These are phyloP conservation scores for Thermomyces lanuginosus DNA, from an alignment of 2,329 filamentous ascomycete species.

Conservation along the genomic window DNA sequence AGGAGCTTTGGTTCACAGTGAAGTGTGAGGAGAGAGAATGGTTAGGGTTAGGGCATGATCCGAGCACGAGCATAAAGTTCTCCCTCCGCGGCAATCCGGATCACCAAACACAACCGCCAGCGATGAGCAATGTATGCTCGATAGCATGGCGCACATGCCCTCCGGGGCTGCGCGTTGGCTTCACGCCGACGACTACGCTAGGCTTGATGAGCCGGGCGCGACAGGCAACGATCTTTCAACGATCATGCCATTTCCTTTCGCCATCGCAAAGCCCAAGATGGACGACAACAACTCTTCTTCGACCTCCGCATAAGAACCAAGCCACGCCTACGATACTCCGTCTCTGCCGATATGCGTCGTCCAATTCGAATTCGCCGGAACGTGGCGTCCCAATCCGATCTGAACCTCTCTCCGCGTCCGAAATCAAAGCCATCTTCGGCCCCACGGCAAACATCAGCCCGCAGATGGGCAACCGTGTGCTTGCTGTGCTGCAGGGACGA, in stretches of 20 bases:
- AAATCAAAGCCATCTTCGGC: constrained; percentile 23
- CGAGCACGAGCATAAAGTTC: too few species aligned
- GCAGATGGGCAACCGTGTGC: constrained; percentile 20
- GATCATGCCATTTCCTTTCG: too few species aligned
- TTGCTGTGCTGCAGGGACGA: constrained; percentile 27
- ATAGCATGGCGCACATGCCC: constrained; percentile 27
- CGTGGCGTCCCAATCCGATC: constrained; percentile 14
- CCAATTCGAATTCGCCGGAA: constrained; percentile 8
- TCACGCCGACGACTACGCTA: constrained; percentile 10
- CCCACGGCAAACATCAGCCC: constrained; percentile 13
- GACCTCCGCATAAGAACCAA: too few species aligned
- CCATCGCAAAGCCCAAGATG: too few species aligned
- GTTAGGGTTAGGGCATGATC: too few species aligned
- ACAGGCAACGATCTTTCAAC: too few species aligned
- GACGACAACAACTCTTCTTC: too few species aligned
- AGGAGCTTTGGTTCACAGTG: too few species aligned
- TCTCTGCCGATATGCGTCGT: constrained; percentile 2
- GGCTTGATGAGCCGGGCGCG: too few species aligned
- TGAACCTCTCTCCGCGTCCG: constrained; percentile 16
- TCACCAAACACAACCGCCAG: too few species aligned
- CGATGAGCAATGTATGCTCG: constrained; percentile 29
- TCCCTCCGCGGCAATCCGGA: too few species aligned
- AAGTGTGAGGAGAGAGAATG: too few species aligned
- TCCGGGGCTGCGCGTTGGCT: constrained; percentile 15
- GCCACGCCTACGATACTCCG: neutral